phyloP scores from a whole-genome alignment of 768 basidiomycete genomes.

The Paxillus rubicundulus region DNA sequence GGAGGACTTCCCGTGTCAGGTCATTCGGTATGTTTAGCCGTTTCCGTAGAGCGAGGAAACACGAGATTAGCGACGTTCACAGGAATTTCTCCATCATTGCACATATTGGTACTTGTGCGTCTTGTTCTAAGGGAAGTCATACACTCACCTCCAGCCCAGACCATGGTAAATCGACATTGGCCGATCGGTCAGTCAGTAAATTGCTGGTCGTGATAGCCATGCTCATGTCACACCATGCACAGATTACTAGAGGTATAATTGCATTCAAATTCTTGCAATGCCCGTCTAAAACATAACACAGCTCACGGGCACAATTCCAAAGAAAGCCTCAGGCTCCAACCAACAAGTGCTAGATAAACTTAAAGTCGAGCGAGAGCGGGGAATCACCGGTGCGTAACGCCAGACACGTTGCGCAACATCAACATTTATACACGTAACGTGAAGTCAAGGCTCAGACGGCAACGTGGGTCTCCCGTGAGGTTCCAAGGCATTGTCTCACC shows the following conservation, averaged over 20 bases:
- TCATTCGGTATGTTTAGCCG: constrained; percentile 53
- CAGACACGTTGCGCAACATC: not conserved
- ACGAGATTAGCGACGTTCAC: not conserved
- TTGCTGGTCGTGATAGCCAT: not conserved
- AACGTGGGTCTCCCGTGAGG: constrained; percentile 44
- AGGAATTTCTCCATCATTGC: constrained; percentile 97
- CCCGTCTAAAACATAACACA: constrained; percentile 34
- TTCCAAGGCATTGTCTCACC: constrained; percentile 3
- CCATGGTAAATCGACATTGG: constrained; percentile 94
- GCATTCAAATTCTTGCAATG: not conserved
- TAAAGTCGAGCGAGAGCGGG: constrained; percentile 95
- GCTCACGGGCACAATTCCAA: constrained; percentile 85
- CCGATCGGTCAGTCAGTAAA: constrained; percentile 61
- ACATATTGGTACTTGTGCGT: constrained; percentile 66
- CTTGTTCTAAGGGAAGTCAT: not conserved
- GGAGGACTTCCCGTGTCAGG: constrained; percentile 64
- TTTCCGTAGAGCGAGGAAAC: not conserved
- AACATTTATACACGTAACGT: constrained; percentile 1
- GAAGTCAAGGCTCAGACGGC: constrained; percentile 95
- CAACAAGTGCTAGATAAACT: constrained; percentile 89
- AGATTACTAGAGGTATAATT: constrained; percentile 70
- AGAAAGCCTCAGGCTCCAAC: constrained; percentile 62
- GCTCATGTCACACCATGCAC: constrained; percentile 7
- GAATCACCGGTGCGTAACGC: constrained; percentile 75
- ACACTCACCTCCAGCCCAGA: constrained; percentile 42